A percentile compares a stretch with the other conserved stretches of the same genome.
phyloP scores from a whole-genome alignment of 257 asterid species.

The Buddleja alternifolia region DNA sequence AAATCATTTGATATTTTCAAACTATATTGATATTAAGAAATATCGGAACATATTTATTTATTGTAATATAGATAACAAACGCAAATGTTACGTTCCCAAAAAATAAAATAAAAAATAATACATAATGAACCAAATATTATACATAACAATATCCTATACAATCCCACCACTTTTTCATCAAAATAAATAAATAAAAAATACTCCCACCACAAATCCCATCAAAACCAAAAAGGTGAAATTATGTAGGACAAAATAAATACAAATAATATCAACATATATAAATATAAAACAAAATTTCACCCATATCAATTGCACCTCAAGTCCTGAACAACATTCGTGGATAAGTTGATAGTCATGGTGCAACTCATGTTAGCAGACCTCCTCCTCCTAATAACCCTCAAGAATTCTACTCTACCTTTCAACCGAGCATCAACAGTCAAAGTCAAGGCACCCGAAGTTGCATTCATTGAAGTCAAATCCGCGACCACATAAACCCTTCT shows the following conservation, averaged over 20 bases:
- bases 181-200: no score
- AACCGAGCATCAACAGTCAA: slow-evolving; percentile 35
- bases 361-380: slow-evolving; percentile 49
- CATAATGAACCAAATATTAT: background rate
- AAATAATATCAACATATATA: background rate
- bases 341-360: slow-evolving; percentile 39
- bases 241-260: background rate
- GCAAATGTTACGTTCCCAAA: no score
- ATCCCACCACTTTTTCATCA: no score
- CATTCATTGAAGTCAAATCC: slow-evolving; percentile 23
- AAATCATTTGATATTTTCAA: no score
- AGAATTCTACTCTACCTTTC: slow-evolving; percentile 49
- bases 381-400: slow-evolving; percentile 45
- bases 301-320: slow-evolving; percentile 45
- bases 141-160: no score
- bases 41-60: no score
- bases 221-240: background rate
- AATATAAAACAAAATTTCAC: background rate
- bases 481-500: slow-evolving; percentile 23
- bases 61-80: no score
- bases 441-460: slow-evolving; percentile 26
- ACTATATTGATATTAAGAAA: no score
- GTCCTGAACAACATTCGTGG: slow-evolving; percentile 37
- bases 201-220: background rate
- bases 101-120: background rate